Percentiles rank a stretch among this genome's conserved stretches.
These are phyloP conservation scores for Mucor lusitanicus DNA, from an alignment of 371 early-diverging fungal species.

Conservation along the genomic window DNA sequence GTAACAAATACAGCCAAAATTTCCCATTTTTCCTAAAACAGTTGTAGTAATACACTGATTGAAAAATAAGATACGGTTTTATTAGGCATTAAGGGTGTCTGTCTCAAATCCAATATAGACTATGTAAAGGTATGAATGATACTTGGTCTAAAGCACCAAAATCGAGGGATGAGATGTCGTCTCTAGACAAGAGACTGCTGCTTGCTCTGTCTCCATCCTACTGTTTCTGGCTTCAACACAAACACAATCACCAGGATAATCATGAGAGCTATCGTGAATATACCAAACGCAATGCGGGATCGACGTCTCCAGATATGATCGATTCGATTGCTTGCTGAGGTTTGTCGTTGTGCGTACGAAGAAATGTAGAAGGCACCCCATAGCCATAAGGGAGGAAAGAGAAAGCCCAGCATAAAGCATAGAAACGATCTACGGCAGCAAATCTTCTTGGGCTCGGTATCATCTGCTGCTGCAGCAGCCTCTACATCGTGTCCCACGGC, in stretches of 20 bases:
- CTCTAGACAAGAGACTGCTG: not conserved
- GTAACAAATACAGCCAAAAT: not conserved
- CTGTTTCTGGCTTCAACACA: slow-evolving; percentile 22
- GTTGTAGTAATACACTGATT: not conserved
- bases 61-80: not conserved
- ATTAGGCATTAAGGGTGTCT: not conserved
- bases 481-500: slow-evolving; percentile 1
- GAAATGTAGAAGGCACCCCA: slow-evolving; percentile 20
- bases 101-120: not conserved
- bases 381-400: slow-evolving; percentile 30
- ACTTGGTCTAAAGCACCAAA: not conserved
- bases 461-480: slow-evolving; percentile 1
- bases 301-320: slow-evolving; percentile 27
- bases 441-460: not conserved
- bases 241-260: slow-evolving; percentile 18
- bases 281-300: slow-evolving; percentile 23
- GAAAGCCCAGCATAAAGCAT: slow-evolving; percentile 24
- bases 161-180: too few species aligned
- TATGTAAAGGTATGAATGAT: not conserved
- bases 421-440: slow-evolving; percentile 15
- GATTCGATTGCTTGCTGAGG: slow-evolving; percentile 17
- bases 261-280: slow-evolving; percentile 13
- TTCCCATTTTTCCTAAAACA: not conserved
- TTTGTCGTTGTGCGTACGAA: slow-evolving; percentile 11
- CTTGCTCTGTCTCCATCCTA: slow-evolving; percentile 26